These are phyloP conservation scores for Holtermanniella nyarrowii DNA, from an alignment of 768 basidiomycete genomes.

Conservation along the genomic window DNA sequence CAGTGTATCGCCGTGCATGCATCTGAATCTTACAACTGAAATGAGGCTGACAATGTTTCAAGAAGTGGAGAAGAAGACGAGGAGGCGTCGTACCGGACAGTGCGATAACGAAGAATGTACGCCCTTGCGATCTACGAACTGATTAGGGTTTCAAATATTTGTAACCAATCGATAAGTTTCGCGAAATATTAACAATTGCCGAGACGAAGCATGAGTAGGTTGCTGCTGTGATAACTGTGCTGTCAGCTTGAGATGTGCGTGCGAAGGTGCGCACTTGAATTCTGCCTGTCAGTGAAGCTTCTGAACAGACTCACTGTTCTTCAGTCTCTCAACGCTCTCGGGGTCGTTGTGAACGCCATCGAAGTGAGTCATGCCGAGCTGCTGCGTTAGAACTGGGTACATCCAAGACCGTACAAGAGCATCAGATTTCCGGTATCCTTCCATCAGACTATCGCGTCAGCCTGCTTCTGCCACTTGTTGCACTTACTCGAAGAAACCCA, in stretches of 20 bases:
- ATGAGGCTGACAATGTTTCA: too few species aligned
- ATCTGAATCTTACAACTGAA: too few species aligned
- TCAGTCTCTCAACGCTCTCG: slow-evolving; percentile 27
- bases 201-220: slow-evolving; percentile 27
- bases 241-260: slow-evolving; percentile 3
- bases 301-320: slow-evolving; percentile 17
- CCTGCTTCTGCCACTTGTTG: background rate
- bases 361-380: slow-evolving; percentile 27
- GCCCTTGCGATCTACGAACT: too few species aligned
- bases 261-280: too few species aligned
- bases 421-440: slow-evolving; percentile 40
- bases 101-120: too few species aligned
- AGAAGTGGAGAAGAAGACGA: too few species aligned
- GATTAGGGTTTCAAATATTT: too few species aligned
- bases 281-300: too few species aligned
- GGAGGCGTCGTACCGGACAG: too few species aligned
- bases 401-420: slow-evolving; percentile 8
- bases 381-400: background rate
- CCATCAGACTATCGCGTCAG: slow-evolving; percentile 23
- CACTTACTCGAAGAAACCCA: slow-evolving; percentile 38
- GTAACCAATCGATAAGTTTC: too few species aligned
- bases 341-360: slow-evolving; percentile 35
- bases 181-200: slow-evolving; percentile 27
- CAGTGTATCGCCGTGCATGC: too few species aligned
- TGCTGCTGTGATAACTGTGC: slow-evolving; percentile 29